These are phyloP conservation scores for Drosera spatulata DNA, from an alignment of 179 eudicot species.

Conservation along the genomic window DNA sequence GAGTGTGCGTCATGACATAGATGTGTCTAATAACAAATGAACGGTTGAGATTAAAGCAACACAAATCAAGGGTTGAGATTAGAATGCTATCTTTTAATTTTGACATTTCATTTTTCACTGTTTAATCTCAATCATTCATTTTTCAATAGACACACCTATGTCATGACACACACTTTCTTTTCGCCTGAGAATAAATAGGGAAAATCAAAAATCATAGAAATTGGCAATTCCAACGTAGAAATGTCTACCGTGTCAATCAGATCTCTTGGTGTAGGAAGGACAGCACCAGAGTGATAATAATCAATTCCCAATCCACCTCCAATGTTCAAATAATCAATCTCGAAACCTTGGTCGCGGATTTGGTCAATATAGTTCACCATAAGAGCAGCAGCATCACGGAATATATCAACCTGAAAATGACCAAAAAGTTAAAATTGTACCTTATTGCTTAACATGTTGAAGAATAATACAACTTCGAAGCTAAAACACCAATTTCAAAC, in stretches of 20 bases:
- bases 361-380: conserved; percentile 88
- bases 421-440: not conserved
- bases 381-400: conserved; percentile 88
- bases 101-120: no score
- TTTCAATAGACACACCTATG: no score
- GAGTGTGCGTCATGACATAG: no score
- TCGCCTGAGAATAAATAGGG: no score
- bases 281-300: conserved; percentile 78
- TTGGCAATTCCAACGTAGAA: no score
- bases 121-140: no score
- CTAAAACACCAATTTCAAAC: not conserved
- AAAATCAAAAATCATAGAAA: no score
- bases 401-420: conserved; percentile 67
- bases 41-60: no score
- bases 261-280: conserved; percentile 89
- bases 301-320: conserved; percentile 99
- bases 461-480: not conserved
- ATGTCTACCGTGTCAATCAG: conserved; percentile 58
- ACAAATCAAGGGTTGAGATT: no score
- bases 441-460: not conserved
- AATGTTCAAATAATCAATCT: conserved; percentile 77
- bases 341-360: conserved; percentile 83
- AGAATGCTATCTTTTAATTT: no score
- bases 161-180: no score
- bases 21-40: no score